Percentiles rank a stretch among this genome's conserved stretches.
phyloP scores from a whole-genome alignment of 1,284 basidiomycete species.

The Singerocomus inundabilis region DNA sequence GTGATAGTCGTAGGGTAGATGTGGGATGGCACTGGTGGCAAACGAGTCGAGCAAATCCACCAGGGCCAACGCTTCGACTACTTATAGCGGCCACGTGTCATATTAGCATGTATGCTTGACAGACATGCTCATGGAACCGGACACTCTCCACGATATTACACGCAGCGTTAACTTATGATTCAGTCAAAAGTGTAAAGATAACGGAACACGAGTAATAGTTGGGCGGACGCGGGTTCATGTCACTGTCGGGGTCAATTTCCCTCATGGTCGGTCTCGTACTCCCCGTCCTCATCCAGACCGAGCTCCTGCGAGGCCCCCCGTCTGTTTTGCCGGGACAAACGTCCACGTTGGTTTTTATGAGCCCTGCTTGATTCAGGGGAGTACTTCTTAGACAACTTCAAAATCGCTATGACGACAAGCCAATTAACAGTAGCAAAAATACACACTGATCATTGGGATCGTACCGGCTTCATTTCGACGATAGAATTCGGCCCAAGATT shows the following conservation, averaged over 20 bases:
- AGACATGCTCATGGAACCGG: neutral
- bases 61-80: slow-evolving; percentile 7
- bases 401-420: slow-evolving; percentile 16
- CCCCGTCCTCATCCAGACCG: slow-evolving; percentile 20
- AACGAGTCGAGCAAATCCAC: slow-evolving; percentile 7
- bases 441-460: slow-evolving; percentile 12
- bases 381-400: slow-evolving; percentile 28
- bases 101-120: slow-evolving; percentile 12
- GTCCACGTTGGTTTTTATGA: slow-evolving; percentile 17
- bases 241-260: slow-evolving; percentile 2
- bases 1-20: slow-evolving; percentile 14
- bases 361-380: slow-evolving; percentile 6
- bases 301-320: slow-evolving; percentile 1
- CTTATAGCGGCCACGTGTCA: slow-evolving; percentile 32
- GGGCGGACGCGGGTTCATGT: neutral
- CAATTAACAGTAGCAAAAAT: slow-evolving; percentile 8
- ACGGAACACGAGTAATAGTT: slow-evolving; percentile 1
- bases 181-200: slow-evolving; percentile 5
- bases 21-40: slow-evolving; percentile 16
- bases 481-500: slow-evolving; percentile 62
- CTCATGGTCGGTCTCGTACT: slow-evolving; percentile 24
- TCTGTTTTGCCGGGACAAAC: slow-evolving; percentile 23
- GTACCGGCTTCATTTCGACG: slow-evolving; percentile 49
- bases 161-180: slow-evolving; percentile 1
- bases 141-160: slow-evolving; percentile 10